Evolutionary conservation across 352 stramenopile species (phyloP), one percentile per base, ranked within the genome.

Genomic region (Globisporangium barbulae): DNA sequence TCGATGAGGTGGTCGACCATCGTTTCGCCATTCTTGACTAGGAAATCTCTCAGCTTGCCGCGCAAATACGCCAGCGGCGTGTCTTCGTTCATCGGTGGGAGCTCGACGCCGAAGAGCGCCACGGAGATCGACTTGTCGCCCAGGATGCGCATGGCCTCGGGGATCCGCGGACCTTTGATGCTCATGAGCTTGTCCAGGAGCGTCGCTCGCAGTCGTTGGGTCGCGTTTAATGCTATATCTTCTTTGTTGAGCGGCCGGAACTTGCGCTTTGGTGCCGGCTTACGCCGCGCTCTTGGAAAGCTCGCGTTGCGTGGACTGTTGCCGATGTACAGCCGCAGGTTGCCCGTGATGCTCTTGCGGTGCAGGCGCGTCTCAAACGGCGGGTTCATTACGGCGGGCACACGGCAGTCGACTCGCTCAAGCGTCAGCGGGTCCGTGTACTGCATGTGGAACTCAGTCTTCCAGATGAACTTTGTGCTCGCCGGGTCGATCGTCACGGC

Each of bases 1-100:
- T 83, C 68, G n/a, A 93, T 72, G 22, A 90, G 41, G 25, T 85
- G 83, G 15, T 91, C 69, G 19, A 90, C 76, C 33, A 91, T 81
- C 17, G 76, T 63, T 19, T 82, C 74, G 5, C 74, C 77, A 6
- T 90, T 75, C 19, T 75, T 63, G 37, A 71, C 48, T 58, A 89
- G 86, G 44, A 91, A 87, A 21, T 80, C 66, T 5, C 70, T 64
- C 9, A 93, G 63, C 17, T 85, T 73, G 12, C 70, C 72, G 17
- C 84, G 77, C 8, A 89, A 67, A 44, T 74, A 85, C 28, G 75
- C 75, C 50, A 90, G 68, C 12, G 84, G 84, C 7, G 81, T 89
- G 56, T 93, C 84, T 48, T 89, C 82, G 47, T 68, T 85, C 31
- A 93, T 52, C 1, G 82, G 73, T 28, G 80, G 77, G 35, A 93